Conservation (phyloP, 805 yeast species). For the Ogataea pini region DNA sequence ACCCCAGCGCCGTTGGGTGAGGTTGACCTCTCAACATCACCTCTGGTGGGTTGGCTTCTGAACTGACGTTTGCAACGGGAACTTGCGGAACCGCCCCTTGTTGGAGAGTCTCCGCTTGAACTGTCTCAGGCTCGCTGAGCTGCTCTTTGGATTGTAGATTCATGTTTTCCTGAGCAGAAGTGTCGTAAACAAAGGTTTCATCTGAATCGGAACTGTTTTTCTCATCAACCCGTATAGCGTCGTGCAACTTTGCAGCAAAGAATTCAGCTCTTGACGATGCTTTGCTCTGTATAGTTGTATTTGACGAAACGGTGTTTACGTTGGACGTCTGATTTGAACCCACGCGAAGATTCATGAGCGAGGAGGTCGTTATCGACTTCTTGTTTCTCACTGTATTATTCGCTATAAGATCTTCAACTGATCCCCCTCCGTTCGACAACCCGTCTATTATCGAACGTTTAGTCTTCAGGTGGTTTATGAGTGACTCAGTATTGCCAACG, state of each 20-base stretch:
- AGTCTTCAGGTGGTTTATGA: slow-evolving; percentile 25
- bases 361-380: slow-evolving; percentile 23
- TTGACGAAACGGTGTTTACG: slow-evolving; percentile 29
- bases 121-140: slow-evolving; percentile 29
- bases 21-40: slow-evolving; percentile 11
- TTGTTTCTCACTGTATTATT: slow-evolving; percentile 15
- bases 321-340: slow-evolving; percentile 22
- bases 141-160: slow-evolving; percentile 6
- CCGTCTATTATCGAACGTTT: slow-evolving; percentile 26
- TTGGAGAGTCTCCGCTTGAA: slow-evolving; percentile 12
- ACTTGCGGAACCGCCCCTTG: slow-evolving; percentile 4
- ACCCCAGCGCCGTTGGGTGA: slow-evolving; percentile 5
- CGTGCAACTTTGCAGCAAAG: slow-evolving; percentile 92
- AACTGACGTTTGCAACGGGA: slow-evolving; percentile 12
- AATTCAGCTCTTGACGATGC: slow-evolving; percentile 80
- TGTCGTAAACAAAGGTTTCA: slow-evolving; percentile 95
- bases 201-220: slow-evolving; percentile 73
- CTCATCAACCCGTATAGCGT: slow-evolving; percentile 89
- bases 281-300: slow-evolving; percentile 41
- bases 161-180: slow-evolving; percentile 24
- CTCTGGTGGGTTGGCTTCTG: slow-evolving; percentile 2
- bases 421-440: slow-evolving; percentile 1
- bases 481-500: slow-evolving; percentile 17
- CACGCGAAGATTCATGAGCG: slow-evolving; percentile 30
- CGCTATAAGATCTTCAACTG: slow-evolving; percentile 7